Base-by-base conservation (phyloP, 202 grass and related monocot genomes). In the Bolboschoenoplectus hybrid region DNA sequence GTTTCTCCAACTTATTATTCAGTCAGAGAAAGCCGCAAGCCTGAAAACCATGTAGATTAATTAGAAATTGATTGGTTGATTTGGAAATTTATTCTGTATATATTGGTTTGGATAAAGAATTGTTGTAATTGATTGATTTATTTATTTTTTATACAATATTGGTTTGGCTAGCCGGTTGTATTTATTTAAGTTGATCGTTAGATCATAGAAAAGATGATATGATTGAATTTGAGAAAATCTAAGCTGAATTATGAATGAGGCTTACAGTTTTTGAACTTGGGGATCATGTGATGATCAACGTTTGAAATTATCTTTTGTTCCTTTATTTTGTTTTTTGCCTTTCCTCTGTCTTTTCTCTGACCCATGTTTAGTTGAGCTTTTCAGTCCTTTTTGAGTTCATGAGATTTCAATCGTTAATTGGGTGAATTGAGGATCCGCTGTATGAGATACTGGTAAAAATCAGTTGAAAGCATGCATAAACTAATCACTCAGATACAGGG, bases 1-100 rank as follows among this genome's bases (percentile, higher is more conserved):
- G 12, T 72, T 35, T 86, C 82, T 6, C 40, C 76, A 0, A 20
- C 49, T 9, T 32, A 40, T 0, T 84, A 74, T 85, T 74, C 86
- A 9, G 80, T 74, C 45, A 8, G 82, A 58, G 66, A 68, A 84
- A 88, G 66, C 19, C 6, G 44, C 35, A 80, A 41, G 38, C 36
- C 53, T 41, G 53, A 43, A 80, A 80, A 39, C 85, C 78, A 73
- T 40, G 87, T 89, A 61, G 88, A 92, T 80, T 87, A 87, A 92
- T 80, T 87, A 87, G 85, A 55, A 46, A 47, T 46, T 14, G 79
- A 53, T 20, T 61, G 10, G 14, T 85, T 53, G n/a, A 63, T 67
- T 67, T 87, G 68, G 35, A 80, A 67, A 57, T 49, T 84, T 72
- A 1, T 46, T 81, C 87, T 81, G 38, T 80, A 63, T 16, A 67